Base-by-base conservation (phyloP, 2,329 filamentous ascomycete genomes). In the Colletotrichum euphorbiae region DNA sequence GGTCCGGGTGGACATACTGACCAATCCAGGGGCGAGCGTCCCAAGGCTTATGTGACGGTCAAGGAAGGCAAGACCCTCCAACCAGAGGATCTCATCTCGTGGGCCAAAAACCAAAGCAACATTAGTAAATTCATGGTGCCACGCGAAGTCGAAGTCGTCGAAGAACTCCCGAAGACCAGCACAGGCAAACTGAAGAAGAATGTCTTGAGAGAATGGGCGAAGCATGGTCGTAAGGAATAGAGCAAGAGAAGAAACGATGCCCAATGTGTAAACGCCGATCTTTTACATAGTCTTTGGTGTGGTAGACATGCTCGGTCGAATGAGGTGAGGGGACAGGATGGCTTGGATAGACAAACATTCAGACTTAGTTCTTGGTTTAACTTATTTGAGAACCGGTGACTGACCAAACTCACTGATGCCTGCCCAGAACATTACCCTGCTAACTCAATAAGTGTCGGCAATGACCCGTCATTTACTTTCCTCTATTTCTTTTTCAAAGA, bases 141-240 rank as follows among this genome's bases (percentile, higher is more conserved):
- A 28, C 79, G 85, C 45, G 89, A 91, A 75, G 87, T 90, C 1
- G 93, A 97, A 78, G 83, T 98, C 48, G 88, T 99, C n/a, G 72
- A 82, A 6, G 94, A 98, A 78, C 83, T 99, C 71, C 96, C 96
- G 9, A 99, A 99, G 87, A 99, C 96, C 31, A 96, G 92, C 78
- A 99, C 96, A 0, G 96, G 96, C 3, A 99, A 99, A 85, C 86
- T 98, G 69, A 91, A 93, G 86, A 99, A 99, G 88, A 98, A 97
- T 75, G 88, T 97, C 6, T 79, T 99, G 62, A 84, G 96, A 69
- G 91, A 93, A 73, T 97, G 94, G 95, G 92, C 92, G 2, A 93
- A 88, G 75, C 43, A 56, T 42, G 60, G 68, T 36, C 60, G 54
- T 11, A 62, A 55, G 52, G 63, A 61, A 43, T 69, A 31, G 52